phyloP scores from a whole-genome alignment of 176 grass and related monocot genomes.

The Musa schizocarpa region DNA sequence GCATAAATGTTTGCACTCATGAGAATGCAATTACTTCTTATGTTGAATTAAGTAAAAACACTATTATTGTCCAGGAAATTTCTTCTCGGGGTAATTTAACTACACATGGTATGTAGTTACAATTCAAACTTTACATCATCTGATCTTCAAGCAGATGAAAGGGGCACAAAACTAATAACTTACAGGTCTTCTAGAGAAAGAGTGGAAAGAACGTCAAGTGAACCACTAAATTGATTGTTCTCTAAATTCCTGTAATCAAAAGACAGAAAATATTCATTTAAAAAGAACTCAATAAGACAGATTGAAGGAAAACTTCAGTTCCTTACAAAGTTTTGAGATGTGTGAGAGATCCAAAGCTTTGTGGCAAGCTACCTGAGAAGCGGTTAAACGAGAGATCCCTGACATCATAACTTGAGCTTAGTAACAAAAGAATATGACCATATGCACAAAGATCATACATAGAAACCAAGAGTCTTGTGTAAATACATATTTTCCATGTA shows the following conservation, averaged over 20 bases:
- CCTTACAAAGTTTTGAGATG: slow-evolving; percentile 69
- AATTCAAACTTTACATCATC: background rate
- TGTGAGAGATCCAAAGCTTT: slow-evolving; percentile 56
- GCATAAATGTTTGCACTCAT: background rate
- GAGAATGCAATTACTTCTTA: background rate
- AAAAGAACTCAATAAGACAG: slow-evolving; percentile 1
- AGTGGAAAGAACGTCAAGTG: slow-evolving; percentile 50
- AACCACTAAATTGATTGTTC: slow-evolving; percentile 73
- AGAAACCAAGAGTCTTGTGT: no score
- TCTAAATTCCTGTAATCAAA: slow-evolving; percentile 54
- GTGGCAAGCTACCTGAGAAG: slow-evolving; percentile 71
- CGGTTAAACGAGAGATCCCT: slow-evolving; percentile 93
- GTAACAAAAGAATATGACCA: background rate
- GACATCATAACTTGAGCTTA: slow-evolving; percentile 23
- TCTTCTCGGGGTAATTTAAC: background rate
- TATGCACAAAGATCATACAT: background rate
- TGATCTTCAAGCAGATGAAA: background rate
- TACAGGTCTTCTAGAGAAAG: slow-evolving; percentile 76
- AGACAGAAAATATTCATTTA: slow-evolving; percentile 12
- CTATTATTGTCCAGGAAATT: background rate
- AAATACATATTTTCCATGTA: background rate
- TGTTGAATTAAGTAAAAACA: background rate
- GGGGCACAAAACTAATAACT: background rate
- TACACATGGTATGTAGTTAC: background rate
- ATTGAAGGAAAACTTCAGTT: slow-evolving; percentile 3